These are phyloP conservation scores for Boletus sensibilis DNA, from an alignment of 768 basidiomycete genomes.

Conservation along the genomic window DNA sequence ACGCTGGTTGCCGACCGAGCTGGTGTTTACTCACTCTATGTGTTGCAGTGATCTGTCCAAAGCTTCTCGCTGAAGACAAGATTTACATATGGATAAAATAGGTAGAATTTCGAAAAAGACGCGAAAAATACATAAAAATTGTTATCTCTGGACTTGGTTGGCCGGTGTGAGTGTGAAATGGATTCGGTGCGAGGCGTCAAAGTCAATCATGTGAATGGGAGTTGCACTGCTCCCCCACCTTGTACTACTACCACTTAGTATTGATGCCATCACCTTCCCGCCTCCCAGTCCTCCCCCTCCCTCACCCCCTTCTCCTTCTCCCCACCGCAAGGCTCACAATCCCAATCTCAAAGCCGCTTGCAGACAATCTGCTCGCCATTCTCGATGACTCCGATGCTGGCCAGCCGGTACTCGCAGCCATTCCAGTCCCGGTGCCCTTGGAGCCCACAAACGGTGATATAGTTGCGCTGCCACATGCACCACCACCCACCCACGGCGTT, in stretches of 20 bases:
- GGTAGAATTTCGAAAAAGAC: constrained; percentile 69
- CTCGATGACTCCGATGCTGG: constrained; percentile 63
- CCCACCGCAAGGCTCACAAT: constrained; percentile 71
- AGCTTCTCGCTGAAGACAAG: constrained; percentile 21
- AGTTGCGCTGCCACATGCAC: constrained; percentile 4
- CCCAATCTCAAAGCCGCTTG: constrained; percentile 59
- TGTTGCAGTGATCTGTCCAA: constrained; percentile 46
- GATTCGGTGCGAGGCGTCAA: background rate
- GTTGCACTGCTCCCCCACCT: background rate
- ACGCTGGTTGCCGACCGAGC: background rate
- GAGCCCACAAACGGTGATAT: constrained; percentile 15
- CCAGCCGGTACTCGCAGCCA: constrained; percentile 67
- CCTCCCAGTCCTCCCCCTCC: constrained; percentile 68
- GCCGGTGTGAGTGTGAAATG: background rate
- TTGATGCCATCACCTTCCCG: constrained; percentile 35
- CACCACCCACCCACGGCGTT: constrained; percentile 58
- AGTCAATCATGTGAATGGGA: constrained; percentile 1
- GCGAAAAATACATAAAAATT: constrained; percentile 47
- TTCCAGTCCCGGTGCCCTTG: constrained; percentile 45
- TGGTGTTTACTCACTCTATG: background rate
- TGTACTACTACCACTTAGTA: constrained; percentile 4
- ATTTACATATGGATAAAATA: constrained; percentile 48
- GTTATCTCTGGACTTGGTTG: background rate
- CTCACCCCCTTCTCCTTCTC: constrained; percentile 70
- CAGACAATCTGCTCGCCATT: constrained; percentile 63